Conservation (phyloP, 108 stramenopile species). For the Conticribra weissflogii region DNA sequence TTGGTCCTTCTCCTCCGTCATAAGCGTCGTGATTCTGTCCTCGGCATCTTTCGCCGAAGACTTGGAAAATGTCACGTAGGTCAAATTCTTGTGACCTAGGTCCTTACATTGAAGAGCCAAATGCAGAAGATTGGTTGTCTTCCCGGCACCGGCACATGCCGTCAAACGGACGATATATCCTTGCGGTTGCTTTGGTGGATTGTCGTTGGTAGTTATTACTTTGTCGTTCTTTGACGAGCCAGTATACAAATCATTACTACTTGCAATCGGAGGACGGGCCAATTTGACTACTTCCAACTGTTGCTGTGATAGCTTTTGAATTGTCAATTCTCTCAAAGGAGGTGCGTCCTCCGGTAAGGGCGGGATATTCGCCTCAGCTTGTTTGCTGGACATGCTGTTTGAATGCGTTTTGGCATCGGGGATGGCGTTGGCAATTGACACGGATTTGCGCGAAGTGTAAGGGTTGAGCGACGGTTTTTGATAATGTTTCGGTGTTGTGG, state of each 20-base stretch:
- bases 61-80: constrained; percentile 44
- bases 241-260: neutral
- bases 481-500: neutral
- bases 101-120: constrained; percentile 35
- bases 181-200: neutral
- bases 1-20: neutral
- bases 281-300: constrained; percentile 18
- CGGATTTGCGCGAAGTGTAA: neutral
- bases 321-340: constrained; percentile 7
- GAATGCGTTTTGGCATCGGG: neutral
- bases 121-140: constrained; percentile 46
- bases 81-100: constrained; percentile 32
- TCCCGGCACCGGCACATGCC: constrained; percentile 52
- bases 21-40: constrained; percentile 24
- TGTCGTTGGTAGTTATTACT: neutral
- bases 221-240: neutral
- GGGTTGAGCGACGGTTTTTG: neutral
- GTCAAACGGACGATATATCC: constrained; percentile 44
- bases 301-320: constrained; percentile 5
- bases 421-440: neutral
- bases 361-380: neutral
- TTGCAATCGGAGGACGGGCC: constrained; percentile 21
- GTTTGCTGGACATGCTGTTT: no score
- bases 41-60: constrained; percentile 44
- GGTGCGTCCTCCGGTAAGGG: constrained; percentile 7